Conservation (phyloP, 257 asterid species). For the Capsicum baccatum region DNA sequence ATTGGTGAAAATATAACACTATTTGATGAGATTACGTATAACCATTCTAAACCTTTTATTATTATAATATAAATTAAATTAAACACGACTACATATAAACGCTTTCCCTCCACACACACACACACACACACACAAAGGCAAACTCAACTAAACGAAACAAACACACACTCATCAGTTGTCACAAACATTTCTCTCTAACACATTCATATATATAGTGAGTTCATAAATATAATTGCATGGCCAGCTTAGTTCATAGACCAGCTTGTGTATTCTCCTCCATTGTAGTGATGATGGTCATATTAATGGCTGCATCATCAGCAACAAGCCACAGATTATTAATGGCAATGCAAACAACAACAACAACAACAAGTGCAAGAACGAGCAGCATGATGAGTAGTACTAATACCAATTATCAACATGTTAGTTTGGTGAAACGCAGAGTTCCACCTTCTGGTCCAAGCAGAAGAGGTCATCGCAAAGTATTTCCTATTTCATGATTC, state of each 20-base stretch:
- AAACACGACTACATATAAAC: conserved; percentile 8
- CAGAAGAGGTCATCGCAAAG: conserved; percentile 26
- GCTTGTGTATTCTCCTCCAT: background rate
- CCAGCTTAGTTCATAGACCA: background rate
- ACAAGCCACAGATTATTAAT: background rate
- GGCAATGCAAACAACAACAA: background rate
- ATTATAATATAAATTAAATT: background rate
- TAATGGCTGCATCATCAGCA: conserved; percentile 25
- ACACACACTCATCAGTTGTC: conserved; percentile 2
- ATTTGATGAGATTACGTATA: background rate
- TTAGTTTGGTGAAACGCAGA: conserved; percentile 23
- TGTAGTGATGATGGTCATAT: conserved; percentile 7
- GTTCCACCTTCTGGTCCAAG: conserved; percentile 32
- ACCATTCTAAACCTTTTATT: background rate
- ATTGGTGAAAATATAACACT: conserved; percentile 6
- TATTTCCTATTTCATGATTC: background rate
- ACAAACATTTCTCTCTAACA: conserved; percentile 11
- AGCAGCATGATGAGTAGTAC: background rate
- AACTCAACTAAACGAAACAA: background rate
- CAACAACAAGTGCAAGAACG: background rate
- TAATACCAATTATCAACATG: background rate
- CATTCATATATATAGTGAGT: background rate
- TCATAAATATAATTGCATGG: conserved; percentile 5
- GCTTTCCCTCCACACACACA: background rate
- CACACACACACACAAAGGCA: background rate